These are phyloP conservation scores for Elaeis guineensis DNA, from an alignment of 176 grass and related monocot genomes.

Conservation along the genomic window DNA sequence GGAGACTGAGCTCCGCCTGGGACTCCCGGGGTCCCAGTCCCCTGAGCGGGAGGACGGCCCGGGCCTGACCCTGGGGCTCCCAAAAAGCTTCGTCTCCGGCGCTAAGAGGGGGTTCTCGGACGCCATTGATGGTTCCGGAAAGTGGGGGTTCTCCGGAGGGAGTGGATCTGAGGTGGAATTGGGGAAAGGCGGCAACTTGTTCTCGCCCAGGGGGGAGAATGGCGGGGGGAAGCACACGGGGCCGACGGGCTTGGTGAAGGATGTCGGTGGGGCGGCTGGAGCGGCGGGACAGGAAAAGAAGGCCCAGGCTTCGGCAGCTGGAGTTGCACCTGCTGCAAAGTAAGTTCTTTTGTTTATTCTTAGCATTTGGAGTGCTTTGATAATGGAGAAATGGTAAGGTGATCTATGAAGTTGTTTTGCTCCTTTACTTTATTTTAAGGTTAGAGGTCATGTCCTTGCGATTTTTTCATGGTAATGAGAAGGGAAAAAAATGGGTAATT, in stretches of 20 bases:
- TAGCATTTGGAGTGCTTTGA: too few relatives aligned
- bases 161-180: constrained; percentile 18
- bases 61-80: constrained; percentile 44
- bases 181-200: constrained; percentile 25
- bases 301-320: too few relatives aligned
- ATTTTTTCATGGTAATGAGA: too few relatives aligned
- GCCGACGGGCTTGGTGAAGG: not conserved
- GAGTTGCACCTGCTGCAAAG: constrained; percentile 3
- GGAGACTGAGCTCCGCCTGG: constrained; percentile 57
- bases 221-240: not conserved
- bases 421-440: too few relatives aligned
- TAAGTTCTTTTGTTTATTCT: not conserved
- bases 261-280: not conserved
- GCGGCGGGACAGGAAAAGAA: not conserved
- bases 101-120: constrained; percentile 79
- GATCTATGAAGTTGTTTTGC: too few relatives aligned
- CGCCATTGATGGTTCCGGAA: constrained; percentile 28
- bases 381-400: too few relatives aligned
- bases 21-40: constrained; percentile 48
- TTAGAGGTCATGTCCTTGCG: too few relatives aligned
- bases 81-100: constrained; percentile 34
- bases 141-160: constrained; percentile 23
- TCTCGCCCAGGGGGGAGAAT: constrained; percentile 5
- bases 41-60: constrained; percentile 1
- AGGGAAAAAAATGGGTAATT: too few relatives aligned